Evolutionary conservation across 2,329 filamentous ascomycete species (phyloP), one percentile per base, ranked within the genome.

Genomic region (Penicillium occitanis): DNA sequence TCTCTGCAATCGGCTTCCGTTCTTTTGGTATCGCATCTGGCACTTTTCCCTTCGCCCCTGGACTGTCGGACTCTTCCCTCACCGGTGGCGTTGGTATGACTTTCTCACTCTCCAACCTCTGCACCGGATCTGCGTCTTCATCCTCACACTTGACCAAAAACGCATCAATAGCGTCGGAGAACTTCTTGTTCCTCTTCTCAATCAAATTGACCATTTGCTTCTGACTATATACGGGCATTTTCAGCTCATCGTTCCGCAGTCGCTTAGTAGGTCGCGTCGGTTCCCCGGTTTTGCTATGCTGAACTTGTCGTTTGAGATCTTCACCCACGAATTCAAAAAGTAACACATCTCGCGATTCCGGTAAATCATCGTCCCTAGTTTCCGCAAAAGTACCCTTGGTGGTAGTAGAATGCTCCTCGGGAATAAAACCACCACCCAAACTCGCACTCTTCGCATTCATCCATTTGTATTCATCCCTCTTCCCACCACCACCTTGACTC

Each of bases 251-350:
- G 22, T 93, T 86, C 66, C 87, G 85, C 69, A 93, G 81, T 72
- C 87, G 91, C 66, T 88, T 85, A 13, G 84, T 87, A 0, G 90
- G 85, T 64, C 88, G 90, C 0, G 85, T 87, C 0, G 89, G 85
- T 75, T 93, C 88, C 0, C 91, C 91, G 0, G 90, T 92, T 75
- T 90, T 91, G 63, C 87, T 86, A 75, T 90, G 82, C 63, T 85
- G 82, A 0, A 93, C 90, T 74, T 96, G 89, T 48, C 91, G 85
- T 79, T 93, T 97, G 70, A 98, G 78, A 74, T 97, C 94, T 0
- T 91, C 93, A 75, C 98, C 95, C 19, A 96, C 80, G 71, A 96
- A 98, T 75, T 98, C 95, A 72, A 99, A 96, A 42, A 94, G 86
- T 28, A 99, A 79, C 17, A 97, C 90, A 40, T 62, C 60, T 8